phyloP scores from a whole-genome alignment of 2,329 filamentous ascomycete species.

The Aspergillus aculeatinus region DNA sequence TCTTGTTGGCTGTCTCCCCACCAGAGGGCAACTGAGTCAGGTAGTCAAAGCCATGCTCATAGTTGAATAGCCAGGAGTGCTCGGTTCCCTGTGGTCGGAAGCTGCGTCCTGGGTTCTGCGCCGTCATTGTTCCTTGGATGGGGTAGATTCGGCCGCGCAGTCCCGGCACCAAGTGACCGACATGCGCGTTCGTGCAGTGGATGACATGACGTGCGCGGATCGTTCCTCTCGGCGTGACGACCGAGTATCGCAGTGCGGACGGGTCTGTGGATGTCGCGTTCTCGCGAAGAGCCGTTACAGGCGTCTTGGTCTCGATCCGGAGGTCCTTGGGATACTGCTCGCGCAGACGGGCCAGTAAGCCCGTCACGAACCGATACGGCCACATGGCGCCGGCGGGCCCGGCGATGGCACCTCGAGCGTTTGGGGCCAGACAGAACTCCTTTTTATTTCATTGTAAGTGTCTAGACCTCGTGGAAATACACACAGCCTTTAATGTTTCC shows the following conservation, averaged over 20 bases:
- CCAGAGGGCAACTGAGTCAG: slow-evolving; percentile 47
- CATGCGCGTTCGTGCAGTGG: slow-evolving; percentile 59
- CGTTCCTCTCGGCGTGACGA: slow-evolving; percentile 48
- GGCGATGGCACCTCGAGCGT: slow-evolving; percentile 25
- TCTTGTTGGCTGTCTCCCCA: slow-evolving; percentile 34
- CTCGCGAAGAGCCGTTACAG: slow-evolving; percentile 13
- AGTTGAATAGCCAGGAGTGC: slow-evolving; percentile 54
- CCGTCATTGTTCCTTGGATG: slow-evolving; percentile 44
- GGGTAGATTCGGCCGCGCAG: slow-evolving; percentile 42
- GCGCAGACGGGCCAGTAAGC: slow-evolving; percentile 19
- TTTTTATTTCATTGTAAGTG: slow-evolving; percentile 8
- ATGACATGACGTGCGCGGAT: slow-evolving; percentile 54
- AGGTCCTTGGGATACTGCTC: slow-evolving; percentile 37
- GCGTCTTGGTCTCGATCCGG: slow-evolving; percentile 24
- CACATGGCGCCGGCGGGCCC: slow-evolving; percentile 32
- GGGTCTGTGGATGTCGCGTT: background rate
- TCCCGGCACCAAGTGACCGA: slow-evolving; percentile 52
- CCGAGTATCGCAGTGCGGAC: slow-evolving; percentile 31
- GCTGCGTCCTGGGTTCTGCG: slow-evolving; percentile 33
- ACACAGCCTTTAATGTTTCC: too few relatives aligned
- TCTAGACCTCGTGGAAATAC: too few relatives aligned
- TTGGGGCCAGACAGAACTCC: slow-evolving; percentile 23
- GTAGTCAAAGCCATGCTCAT: slow-evolving; percentile 52
- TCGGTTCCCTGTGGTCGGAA: slow-evolving; percentile 34
- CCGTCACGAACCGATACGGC: slow-evolving; percentile 35